Evolutionary conservation across 495 filamentous ascomycete species (phyloP).

Genomic region (Apiosordaria backusii): DNA sequence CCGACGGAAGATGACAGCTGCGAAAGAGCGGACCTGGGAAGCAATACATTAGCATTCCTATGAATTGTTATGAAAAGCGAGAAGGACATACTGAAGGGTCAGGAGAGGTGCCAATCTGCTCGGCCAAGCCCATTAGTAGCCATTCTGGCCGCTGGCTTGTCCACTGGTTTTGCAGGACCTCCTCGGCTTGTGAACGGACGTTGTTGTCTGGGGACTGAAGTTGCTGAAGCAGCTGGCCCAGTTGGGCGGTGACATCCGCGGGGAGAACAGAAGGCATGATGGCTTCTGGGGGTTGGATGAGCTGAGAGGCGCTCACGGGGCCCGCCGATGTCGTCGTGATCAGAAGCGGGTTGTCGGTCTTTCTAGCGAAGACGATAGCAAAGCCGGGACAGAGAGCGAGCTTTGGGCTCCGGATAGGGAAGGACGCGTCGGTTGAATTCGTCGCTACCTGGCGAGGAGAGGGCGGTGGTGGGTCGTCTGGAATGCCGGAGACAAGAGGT

Average conservation of each 20-base stretch:
- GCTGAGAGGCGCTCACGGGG: not conserved
- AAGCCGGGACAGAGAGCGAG: not conserved
- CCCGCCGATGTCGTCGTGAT: not conserved
- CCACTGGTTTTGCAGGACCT: constrained; percentile 87
- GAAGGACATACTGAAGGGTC: constrained; percentile 60
- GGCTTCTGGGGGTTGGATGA: not conserved
- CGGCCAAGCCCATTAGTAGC: constrained; percentile 86
- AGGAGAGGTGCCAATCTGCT: constrained; percentile 70
- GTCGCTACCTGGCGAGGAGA: not conserved
- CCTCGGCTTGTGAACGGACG: constrained; percentile 79
- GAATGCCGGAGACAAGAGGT: not conserved
- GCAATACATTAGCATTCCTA: constrained; percentile 6
- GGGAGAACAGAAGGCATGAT: constrained; percentile 67
- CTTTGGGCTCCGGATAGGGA: constrained; percentile 1
- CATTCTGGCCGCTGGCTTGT: constrained; percentile 73
- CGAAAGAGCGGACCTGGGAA: constrained; percentile 73
- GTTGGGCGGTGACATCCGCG: constrained; percentile 72
- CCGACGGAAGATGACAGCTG: constrained; percentile 90
- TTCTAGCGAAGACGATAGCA: not conserved
- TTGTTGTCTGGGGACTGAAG: constrained; percentile 88
- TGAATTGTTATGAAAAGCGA: constrained; percentile 1
- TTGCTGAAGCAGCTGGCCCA: constrained; percentile 78
- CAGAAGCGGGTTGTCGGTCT: not conserved
- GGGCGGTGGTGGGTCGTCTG: not conserved
- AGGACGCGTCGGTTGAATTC: not conserved